A percentile compares a stretch with the other conserved stretches of the same genome.
Conservation (phyloP, 2,329 filamentous ascomycete genomes). For the Aureobasidium sp. region DNA sequence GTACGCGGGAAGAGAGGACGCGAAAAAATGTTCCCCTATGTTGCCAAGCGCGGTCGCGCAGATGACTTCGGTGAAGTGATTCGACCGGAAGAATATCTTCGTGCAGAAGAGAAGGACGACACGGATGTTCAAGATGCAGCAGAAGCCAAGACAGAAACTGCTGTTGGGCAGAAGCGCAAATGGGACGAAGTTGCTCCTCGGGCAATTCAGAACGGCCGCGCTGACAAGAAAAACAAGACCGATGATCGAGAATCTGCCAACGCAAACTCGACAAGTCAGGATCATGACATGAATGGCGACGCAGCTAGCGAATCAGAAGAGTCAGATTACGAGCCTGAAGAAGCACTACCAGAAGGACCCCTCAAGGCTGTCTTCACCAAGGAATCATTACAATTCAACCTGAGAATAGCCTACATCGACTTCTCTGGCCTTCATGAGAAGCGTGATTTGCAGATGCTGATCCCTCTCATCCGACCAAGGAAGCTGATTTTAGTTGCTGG, state of each 20-base stretch:
- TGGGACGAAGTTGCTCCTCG: slow-evolving; percentile 65
- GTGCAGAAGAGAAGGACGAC: slow-evolving; percentile 83
- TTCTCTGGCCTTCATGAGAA: slow-evolving; percentile 90
- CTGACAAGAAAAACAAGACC: slow-evolving; percentile 36
- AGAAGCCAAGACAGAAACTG: slow-evolving; percentile 41
- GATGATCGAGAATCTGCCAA: slow-evolving; percentile 24
- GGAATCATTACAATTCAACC: slow-evolving; percentile 58
- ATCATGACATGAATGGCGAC: slow-evolving; percentile 21
- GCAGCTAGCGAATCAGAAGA: slow-evolving; percentile 43
- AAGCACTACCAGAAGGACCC: slow-evolving; percentile 53
- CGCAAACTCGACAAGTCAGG: slow-evolving; percentile 20
- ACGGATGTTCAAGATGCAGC: slow-evolving; percentile 58
- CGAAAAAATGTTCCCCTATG: slow-evolving; percentile 85
- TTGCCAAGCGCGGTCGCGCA: slow-evolving; percentile 67
- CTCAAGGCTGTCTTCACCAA: slow-evolving; percentile 64
- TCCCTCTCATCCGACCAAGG: slow-evolving; percentile 85
- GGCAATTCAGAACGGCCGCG: slow-evolving; percentile 6
- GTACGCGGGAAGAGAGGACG: slow-evolving; percentile 84
- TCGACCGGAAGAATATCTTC: slow-evolving; percentile 84
- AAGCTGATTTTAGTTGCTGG: slow-evolving; percentile 92
- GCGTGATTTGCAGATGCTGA: slow-evolving; percentile 86
- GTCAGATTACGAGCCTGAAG: slow-evolving; percentile 46
- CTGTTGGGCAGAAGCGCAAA: slow-evolving; percentile 83
- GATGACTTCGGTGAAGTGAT: slow-evolving; percentile 96
- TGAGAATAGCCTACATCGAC: slow-evolving; percentile 81